Base-by-base conservation (phyloP, 2,329 filamentous ascomycete species). In the Colletotrichum orchidophilum region DNA sequence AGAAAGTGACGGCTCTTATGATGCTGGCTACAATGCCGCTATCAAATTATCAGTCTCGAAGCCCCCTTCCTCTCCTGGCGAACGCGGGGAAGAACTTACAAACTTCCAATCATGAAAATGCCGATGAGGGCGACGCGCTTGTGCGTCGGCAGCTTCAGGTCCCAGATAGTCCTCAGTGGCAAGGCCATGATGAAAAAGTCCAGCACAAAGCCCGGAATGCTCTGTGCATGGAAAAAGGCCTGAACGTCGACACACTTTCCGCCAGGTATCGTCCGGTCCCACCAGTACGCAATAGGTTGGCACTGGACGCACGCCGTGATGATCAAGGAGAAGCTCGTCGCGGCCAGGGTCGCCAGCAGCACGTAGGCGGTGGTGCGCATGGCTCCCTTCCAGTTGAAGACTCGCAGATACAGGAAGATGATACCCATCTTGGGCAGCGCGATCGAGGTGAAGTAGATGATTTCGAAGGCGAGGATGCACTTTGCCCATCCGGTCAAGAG, bases 241-340 rank as follows among this genome's bases (percentile, higher is more conserved):
- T 76, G 75, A 15, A 75, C 66, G 12, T 79, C 73, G 49, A 85
- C 77, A 50, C 83, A 85, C 8, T 76, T 77, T 0, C 77, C 77
- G 11, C 73, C 73, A 0, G 73, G 73, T 3, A 77, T 29, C 0
- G 72, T 68, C 15, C 31, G 61, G 9, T 81, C 73, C 78, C 81
- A 84, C 67, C 78, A 78, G 57, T 77, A 77, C 9, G 75, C 74
- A 24, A 84, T 72, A 1, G 82, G 82, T 13, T 73, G 76, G 70
- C 84, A 85, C 65, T 85, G 82, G 60, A 85, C 81, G 2, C 69
- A 71, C 3, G 69, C 69, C 33, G 66, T 72, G 66, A 66, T 26
- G 55, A 66, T 63, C 42, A 78, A 73, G 13, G 74, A 70, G 18
- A 76, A n/a, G 39, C 73, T 73, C 1, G 75, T 77, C 8, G 74